phyloP scores from a whole-genome alignment of 768 basidiomycete genomes.

The Xanthoconium stramineum region DNA sequence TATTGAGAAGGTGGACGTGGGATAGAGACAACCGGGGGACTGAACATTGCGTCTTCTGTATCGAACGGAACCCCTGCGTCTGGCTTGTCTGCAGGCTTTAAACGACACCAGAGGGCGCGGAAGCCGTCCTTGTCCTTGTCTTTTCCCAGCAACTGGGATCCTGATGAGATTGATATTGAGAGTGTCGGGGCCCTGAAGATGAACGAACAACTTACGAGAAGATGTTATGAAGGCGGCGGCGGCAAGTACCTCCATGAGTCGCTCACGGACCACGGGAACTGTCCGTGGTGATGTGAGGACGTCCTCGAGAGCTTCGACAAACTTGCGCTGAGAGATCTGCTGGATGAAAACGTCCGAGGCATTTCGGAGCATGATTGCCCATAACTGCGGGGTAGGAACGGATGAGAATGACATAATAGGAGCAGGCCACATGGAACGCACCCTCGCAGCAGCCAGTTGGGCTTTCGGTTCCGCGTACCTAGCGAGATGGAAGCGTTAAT shows the following conservation, averaged over 20 bases:
- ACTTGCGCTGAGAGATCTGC: slow-evolving; percentile 72
- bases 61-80: slow-evolving; percentile 82
- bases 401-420: slow-evolving; percentile 1
- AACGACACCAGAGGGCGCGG: slow-evolving; percentile 71
- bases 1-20: slow-evolving; percentile 30
- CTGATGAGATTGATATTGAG: slow-evolving; percentile 6
- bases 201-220: slow-evolving; percentile 16
- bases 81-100: slow-evolving; percentile 78
- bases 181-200: not conserved
- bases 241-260: slow-evolving; percentile 76
- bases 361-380: slow-evolving; percentile 90
- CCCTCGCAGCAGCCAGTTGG: slow-evolving; percentile 74
- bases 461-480: slow-evolving; percentile 75
- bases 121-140: slow-evolving; percentile 51
- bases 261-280: slow-evolving; percentile 76
- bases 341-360: slow-evolving; percentile 67
- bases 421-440: slow-evolving; percentile 32
- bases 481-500: slow-evolving; percentile 4
- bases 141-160: slow-evolving; percentile 20
- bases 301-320: slow-evolving; percentile 76
- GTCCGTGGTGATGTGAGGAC: slow-evolving; percentile 60
- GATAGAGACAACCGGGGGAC: slow-evolving; percentile 47
- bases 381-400: slow-evolving; percentile 47
- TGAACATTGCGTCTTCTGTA: slow-evolving; percentile 76
- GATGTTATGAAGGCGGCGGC: slow-evolving; percentile 63